These are phyloP conservation scores for Vinca minor DNA, from an alignment of 257 asterid genomes.

Conservation along the genomic window DNA sequence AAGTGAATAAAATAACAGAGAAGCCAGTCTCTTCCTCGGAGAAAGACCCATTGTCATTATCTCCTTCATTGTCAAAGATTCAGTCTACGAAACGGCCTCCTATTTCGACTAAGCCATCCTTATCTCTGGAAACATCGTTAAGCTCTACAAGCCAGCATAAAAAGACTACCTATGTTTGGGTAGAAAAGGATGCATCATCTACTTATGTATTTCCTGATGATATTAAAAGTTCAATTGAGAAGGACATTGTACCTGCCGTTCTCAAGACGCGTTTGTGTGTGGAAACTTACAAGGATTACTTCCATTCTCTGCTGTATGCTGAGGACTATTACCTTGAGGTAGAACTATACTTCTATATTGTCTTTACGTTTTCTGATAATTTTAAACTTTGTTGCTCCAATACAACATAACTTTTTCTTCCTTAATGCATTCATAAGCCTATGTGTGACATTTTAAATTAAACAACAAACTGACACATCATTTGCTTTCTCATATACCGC, in stretches of 20 bases:
- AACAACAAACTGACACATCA: no score
- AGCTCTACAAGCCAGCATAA: neutral
- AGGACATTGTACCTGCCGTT: conserved; percentile 15
- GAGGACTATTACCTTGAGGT: conserved; percentile 23
- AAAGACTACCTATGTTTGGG: conserved; percentile 10
- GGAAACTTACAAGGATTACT: conserved; percentile 21
- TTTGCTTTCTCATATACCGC: no score
- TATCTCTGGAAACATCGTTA: neutral
- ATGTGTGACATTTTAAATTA: no score
- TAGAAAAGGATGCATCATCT: conserved; percentile 13
- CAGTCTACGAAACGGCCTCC: conserved; percentile 13
- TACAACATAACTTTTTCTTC: no score
- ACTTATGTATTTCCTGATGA: conserved; percentile 16
- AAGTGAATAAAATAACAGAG: no score
- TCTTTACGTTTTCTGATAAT: no score
- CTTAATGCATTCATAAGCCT: no score
- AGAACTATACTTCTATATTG: neutral
- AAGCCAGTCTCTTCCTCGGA: no score
- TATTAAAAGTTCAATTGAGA: conserved; percentile 14
- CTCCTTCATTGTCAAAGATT: neutral
- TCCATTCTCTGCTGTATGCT: conserved; percentile 19
- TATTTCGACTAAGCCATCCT: conserved; percentile 13
- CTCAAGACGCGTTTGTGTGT: conserved; percentile 18
- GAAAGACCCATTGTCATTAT: neutral
- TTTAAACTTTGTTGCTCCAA: no score